Evolutionary conservation across 2,329 filamentous ascomycete species (phyloP).

Genomic region (Neopestalotiopsis clavispora): DNA sequence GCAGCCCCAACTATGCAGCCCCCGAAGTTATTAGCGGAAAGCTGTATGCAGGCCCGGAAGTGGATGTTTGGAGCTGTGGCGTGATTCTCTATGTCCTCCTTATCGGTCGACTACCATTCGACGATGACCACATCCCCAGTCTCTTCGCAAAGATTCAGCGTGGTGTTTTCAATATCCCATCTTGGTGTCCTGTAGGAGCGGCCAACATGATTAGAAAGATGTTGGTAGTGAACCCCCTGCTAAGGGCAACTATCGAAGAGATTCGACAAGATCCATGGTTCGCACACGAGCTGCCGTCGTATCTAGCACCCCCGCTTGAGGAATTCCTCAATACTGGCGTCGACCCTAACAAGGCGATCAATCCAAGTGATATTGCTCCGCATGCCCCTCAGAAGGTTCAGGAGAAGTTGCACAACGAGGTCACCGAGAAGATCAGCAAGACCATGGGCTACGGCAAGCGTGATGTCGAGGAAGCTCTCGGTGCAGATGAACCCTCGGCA

Average conservation of each 20-base stretch:
- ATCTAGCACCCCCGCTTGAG: slow-evolving; percentile 85
- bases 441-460: slow-evolving; percentile 97
- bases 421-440: slow-evolving; percentile 94
- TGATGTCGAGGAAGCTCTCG: slow-evolving; percentile 92
- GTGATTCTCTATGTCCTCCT: slow-evolving; percentile 87
- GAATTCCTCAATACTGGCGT: slow-evolving; percentile 95
- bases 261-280: slow-evolving; percentile 97
- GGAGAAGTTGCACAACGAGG: slow-evolving; percentile 88
- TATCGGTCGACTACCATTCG: slow-evolving; percentile 86
- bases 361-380: slow-evolving; percentile 79
- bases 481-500: slow-evolving; percentile 90
- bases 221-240: slow-evolving; percentile 93
- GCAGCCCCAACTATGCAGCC: slow-evolving; percentile 96
- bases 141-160: slow-evolving; percentile 97
- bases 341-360: slow-evolving; percentile 89
- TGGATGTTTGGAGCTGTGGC: slow-evolving; percentile 97
- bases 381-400: slow-evolving; percentile 79
- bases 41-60: slow-evolving; percentile 94
- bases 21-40: slow-evolving; percentile 98
- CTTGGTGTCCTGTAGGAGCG: slow-evolving; percentile 87
- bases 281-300: slow-evolving; percentile 80
- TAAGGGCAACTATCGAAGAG: slow-evolving; percentile 91
- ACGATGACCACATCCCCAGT: slow-evolving; percentile 97
- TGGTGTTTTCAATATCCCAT: slow-evolving; percentile 89
- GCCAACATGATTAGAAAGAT: slow-evolving; percentile 85